Evolutionary conservation across 345 rosid species (phyloP).

Genomic region (Lepidium didymum): DNA sequence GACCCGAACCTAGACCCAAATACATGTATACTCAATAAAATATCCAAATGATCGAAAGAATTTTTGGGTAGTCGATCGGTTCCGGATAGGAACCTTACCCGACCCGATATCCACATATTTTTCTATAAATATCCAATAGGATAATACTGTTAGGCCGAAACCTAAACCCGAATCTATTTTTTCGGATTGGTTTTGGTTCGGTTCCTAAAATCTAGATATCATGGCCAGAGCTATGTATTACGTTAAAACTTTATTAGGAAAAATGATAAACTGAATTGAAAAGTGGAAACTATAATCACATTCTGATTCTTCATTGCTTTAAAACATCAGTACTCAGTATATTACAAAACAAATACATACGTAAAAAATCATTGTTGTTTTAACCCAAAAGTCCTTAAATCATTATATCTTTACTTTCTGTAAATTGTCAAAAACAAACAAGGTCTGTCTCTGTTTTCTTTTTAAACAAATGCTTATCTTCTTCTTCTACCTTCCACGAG

Average conservation of each 20-base stretch:
- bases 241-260: not conserved
- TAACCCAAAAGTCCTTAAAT: not conserved
- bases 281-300: constrained; percentile 16
- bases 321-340: constrained; percentile 31
- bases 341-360: constrained; percentile 32
- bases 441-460: constrained; percentile 18
- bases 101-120: too few species aligned
- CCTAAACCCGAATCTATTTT: too few species aligned
- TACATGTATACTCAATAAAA: too few species aligned
- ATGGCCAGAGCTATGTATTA: too few species aligned
- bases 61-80: too few species aligned
- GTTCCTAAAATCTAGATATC: too few species aligned
- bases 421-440: constrained; percentile 16
- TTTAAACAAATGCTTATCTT: not conserved
- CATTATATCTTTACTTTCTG: not conserved
- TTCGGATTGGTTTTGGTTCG: too few species aligned
- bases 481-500: constrained; percentile 74
- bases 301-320: constrained; percentile 13
- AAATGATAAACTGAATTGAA: not conserved
- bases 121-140: too few species aligned
- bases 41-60: too few species aligned
- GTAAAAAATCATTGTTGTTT: constrained; percentile 5
- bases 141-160: too few species aligned
- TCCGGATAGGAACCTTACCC: too few species aligned
- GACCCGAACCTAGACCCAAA: too few species aligned